Conservation (phyloP, 1,284 basidiomycete genomes). For the Moniliophthora roreri region DNA sequence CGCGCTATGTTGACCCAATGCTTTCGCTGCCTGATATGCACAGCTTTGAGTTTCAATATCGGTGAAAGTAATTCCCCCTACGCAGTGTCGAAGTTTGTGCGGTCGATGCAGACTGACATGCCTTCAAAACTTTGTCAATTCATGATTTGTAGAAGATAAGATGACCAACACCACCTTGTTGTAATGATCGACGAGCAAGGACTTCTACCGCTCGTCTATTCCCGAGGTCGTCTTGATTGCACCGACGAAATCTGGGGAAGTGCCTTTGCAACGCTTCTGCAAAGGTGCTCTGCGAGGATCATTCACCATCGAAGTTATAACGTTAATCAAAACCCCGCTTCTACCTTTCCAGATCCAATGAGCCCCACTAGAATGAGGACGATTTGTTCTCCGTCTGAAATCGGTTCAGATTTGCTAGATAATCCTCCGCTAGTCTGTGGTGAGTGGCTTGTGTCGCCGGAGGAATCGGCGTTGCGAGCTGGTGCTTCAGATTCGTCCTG, state of each 20-base stretch:
- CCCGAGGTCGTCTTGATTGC: constrained; percentile 70
- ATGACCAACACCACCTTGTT: constrained; percentile 3
- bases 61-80: constrained; percentile 35
- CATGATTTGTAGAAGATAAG: background rate
- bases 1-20: constrained; percentile 71
- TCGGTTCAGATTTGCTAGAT: constrained; percentile 11
- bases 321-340: background rate
- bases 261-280: constrained; percentile 59
- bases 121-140: constrained; percentile 34
- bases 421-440: too few relatives aligned
- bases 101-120: constrained; percentile 68
- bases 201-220: constrained; percentile 57
- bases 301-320: background rate
- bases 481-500: too few relatives aligned
- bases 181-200: constrained; percentile 48
- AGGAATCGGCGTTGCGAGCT: too few relatives aligned
- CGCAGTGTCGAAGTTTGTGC: constrained; percentile 68
- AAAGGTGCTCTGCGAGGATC: constrained; percentile 58
- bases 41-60: background rate
- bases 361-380: constrained; percentile 70
- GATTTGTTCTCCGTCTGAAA: constrained; percentile 34
- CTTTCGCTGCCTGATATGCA: constrained; percentile 52
- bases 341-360: constrained; percentile 73
- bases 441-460: too few relatives aligned
- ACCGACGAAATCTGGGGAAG: constrained; percentile 59